These are phyloP conservation scores for Neurospora sp. DNA, from an alignment of 495 filamentous ascomycete genomes.

Conservation along the genomic window DNA sequence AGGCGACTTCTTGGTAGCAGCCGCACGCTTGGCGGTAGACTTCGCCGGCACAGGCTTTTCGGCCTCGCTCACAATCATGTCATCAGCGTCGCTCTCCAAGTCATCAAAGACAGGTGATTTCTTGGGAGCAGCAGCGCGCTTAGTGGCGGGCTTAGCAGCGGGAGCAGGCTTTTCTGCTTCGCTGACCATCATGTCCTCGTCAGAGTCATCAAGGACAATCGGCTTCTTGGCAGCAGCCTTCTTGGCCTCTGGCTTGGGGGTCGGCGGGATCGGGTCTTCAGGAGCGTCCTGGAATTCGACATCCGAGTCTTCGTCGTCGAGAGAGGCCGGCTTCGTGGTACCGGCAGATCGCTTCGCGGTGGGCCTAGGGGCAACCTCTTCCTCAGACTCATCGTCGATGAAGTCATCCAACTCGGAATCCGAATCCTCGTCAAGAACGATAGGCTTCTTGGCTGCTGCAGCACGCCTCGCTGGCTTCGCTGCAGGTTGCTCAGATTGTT, in stretches of 20 bases:
- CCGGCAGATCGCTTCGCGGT: conserved; percentile 4
- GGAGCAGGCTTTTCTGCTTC: neutral
- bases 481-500: neutral
- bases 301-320: conserved; percentile 3
- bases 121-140: conserved; percentile 36
- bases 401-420: neutral
- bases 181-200: neutral
- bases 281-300: neutral
- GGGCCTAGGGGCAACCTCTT: conserved; percentile 2
- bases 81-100: conserved; percentile 30
- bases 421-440: neutral
- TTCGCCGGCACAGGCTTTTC: conserved; percentile 1
- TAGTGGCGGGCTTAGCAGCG: conserved; percentile 8
- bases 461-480: neutral
- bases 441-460: neutral
- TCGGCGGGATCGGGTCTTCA: neutral
- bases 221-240: conserved; percentile 10
- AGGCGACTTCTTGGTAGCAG: neutral
- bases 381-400: neutral
- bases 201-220: neutral
- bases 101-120: conserved; percentile 37
- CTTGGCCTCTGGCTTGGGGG: neutral
- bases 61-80: conserved; percentile 15
- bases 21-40: neutral
- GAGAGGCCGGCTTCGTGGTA: neutral